phyloP scores from a whole-genome alignment of 176 grass and related monocot genomes.

The Microstegium vimineum region DNA sequence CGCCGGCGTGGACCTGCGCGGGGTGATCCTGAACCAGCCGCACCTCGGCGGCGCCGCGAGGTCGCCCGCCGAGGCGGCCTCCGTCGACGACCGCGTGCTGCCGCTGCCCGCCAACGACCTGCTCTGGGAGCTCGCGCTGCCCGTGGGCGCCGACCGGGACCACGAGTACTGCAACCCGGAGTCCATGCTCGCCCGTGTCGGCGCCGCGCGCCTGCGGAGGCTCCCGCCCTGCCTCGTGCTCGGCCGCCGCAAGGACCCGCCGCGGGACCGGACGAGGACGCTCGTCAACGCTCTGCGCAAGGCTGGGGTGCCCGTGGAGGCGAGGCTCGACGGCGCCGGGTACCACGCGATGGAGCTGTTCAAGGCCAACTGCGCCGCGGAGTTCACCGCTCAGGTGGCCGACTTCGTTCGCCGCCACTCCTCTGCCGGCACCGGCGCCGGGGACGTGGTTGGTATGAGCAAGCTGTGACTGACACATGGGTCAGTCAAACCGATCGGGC shows the following conservation, averaged over 20 bases:
- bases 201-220: conserved; percentile 22
- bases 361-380: conserved; percentile 41
- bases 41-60: conserved; percentile 59
- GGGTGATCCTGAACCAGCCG: conserved; percentile 68
- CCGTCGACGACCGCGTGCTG: conserved; percentile 58
- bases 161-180: conserved; percentile 77
- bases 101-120: conserved; percentile 70
- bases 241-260: conserved; percentile 58
- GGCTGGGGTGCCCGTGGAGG: conserved; percentile 50
- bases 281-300: conserved; percentile 48
- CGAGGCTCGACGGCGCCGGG: conserved; percentile 45
- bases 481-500: neutral
- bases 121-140: conserved; percentile 87
- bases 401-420: conserved; percentile 48
- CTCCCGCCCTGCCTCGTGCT: conserved; percentile 77
- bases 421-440: neutral
- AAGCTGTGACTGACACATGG: conserved; percentile 35
- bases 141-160: conserved; percentile 57
- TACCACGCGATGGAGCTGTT: conserved; percentile 77
- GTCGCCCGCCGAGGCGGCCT: conserved; percentile 56
- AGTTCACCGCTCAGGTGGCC: conserved; percentile 57
- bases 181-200: conserved; percentile 35
- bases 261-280: conserved; percentile 57
- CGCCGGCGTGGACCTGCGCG: conserved; percentile 40
- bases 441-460: conserved; percentile 25